A percentile compares a stretch with the other conserved stretches of the same genome.
These are phyloP conservation scores for Toxoplasma gondii DNA, from an alignment of 169 alveolate species.

Conservation along the genomic window DNA sequence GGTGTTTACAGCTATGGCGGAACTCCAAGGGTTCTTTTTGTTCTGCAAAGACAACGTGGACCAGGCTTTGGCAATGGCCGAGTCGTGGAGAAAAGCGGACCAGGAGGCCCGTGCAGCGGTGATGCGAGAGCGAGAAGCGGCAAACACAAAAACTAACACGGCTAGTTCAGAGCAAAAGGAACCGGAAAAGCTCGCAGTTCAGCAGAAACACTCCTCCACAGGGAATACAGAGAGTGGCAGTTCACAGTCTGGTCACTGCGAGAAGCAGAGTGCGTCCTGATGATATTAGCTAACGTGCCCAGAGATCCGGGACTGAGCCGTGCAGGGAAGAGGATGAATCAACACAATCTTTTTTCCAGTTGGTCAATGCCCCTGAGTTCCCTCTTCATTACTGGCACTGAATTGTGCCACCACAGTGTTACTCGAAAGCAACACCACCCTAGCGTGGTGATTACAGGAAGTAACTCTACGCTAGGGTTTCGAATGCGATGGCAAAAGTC, in stretches of 20 bases:
- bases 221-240: not conserved
- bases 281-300: too few species aligned
- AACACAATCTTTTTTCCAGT: too few species aligned
- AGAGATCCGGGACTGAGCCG: too few species aligned
- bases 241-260: not conserved
- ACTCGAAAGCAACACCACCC: too few species aligned
- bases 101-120: slow-evolving; percentile 50
- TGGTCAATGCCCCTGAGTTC: too few species aligned
- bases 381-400: too few species aligned
- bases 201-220: not conserved
- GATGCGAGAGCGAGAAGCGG: not conserved
- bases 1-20: slow-evolving; percentile 79
- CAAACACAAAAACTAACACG: not conserved
- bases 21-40: slow-evolving; percentile 81
- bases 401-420: too few species aligned
- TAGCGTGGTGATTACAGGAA: too few species aligned
- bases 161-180: not conserved
- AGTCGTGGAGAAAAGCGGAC: slow-evolving; percentile 73
- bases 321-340: too few species aligned
- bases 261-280: not conserved
- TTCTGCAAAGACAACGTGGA: slow-evolving; percentile 74
- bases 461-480: too few species aligned
- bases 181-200: not conserved
- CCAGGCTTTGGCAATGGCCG: slow-evolving; percentile 75
- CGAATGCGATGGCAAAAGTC: too few species aligned